phyloP scores from a whole-genome alignment of 2,329 filamentous ascomycete species.

The Neofusicoccum laricinum region DNA sequence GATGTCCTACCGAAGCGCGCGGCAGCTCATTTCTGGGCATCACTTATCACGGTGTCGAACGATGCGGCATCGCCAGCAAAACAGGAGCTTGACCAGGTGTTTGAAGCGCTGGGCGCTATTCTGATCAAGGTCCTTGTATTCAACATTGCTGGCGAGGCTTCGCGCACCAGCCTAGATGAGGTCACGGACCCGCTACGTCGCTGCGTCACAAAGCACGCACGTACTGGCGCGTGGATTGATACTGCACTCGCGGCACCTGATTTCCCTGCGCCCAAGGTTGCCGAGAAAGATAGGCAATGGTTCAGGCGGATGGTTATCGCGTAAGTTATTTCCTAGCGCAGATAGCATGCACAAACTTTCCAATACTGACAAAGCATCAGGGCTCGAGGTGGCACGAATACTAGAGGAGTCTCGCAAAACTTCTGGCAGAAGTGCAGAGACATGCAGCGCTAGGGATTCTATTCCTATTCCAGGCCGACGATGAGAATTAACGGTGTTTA shows the following conservation, averaged over 20 bases:
- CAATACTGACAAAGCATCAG: neutral
- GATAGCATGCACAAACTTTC: neutral
- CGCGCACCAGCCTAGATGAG: constrained; percentile 10
- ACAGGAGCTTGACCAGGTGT: neutral
- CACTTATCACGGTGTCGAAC: neutral
- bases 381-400: constrained; percentile 14
- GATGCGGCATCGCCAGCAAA: neutral
- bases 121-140: constrained; percentile 11
- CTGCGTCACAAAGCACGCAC: constrained; percentile 3
- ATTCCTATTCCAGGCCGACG: neutral
- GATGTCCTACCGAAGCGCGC: constrained; percentile 75
- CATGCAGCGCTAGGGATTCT: neutral
- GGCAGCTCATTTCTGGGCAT: constrained; percentile 68
- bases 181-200: constrained; percentile 4
- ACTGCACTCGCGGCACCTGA: neutral
- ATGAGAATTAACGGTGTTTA: neutral
- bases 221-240: constrained; percentile 1
- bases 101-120: neutral
- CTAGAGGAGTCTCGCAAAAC: neutral
- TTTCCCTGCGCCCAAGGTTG: constrained; percentile 14
- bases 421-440: constrained; percentile 16
- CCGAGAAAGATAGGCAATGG: constrained; percentile 13
- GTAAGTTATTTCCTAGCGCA: neutral
- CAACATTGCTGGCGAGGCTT: constrained; percentile 10
- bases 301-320: constrained; percentile 15